Percentiles rank a stretch among this genome's conserved stretches.
Conservation (phyloP, 306 rosid genomes). For the Oxytropis ochrocephala region DNA sequence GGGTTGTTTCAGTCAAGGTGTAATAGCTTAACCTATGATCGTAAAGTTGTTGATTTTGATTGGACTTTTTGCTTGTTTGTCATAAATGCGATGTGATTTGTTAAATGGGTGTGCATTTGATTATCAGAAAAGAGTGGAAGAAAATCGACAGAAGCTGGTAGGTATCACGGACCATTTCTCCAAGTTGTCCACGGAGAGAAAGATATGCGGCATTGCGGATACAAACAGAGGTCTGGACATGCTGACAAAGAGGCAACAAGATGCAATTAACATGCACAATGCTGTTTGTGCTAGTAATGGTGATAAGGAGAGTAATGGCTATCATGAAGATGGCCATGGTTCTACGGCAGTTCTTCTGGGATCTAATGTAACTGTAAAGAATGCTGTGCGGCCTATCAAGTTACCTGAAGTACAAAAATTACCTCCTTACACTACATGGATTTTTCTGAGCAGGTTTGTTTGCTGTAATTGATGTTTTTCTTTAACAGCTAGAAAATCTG, state of each 20-base stretch:
- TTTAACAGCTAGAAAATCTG: background rate
- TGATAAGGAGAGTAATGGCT: slow-evolving; percentile 47
- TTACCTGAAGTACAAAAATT: slow-evolving; percentile 72
- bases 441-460: slow-evolving; percentile 89
- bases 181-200: slow-evolving; percentile 56
- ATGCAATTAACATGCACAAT: slow-evolving; percentile 80
- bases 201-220: slow-evolving; percentile 25
- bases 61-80: background rate
- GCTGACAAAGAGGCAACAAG: slow-evolving; percentile 74
- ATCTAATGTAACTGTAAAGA: slow-evolving; percentile 82
- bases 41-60: slow-evolving; percentile 6
- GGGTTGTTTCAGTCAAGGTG: slow-evolving; percentile 61
- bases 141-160: slow-evolving; percentile 63
- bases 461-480: slow-evolving; percentile 14
- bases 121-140: slow-evolving; percentile 76
- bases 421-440: slow-evolving; percentile 98
- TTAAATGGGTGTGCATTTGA: background rate
- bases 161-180: slow-evolving; percentile 50
- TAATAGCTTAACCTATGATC: background rate
- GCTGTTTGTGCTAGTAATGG: slow-evolving; percentile 59
- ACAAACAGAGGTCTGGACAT: slow-evolving; percentile 44
- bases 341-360: slow-evolving; percentile 96
- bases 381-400: slow-evolving; percentile 90
- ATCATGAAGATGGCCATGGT: slow-evolving; percentile 64
- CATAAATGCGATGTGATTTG: background rate